Conservation (phyloP, 805 yeast species). For the Myxozyma udenii region DNA sequence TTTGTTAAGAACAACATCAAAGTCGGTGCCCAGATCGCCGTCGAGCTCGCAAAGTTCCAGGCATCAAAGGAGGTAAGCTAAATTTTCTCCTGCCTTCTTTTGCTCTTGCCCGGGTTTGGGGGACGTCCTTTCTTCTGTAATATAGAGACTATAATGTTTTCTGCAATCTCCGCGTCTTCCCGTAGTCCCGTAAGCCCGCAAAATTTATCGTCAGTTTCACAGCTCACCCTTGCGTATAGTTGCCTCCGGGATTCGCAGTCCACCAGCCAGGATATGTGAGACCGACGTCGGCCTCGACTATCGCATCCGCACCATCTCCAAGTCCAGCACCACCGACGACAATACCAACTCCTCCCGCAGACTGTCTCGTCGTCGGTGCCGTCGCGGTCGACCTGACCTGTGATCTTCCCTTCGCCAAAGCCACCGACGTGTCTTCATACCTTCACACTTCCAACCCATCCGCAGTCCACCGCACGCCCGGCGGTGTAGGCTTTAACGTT, state of each 20-base stretch:
- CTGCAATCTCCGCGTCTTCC: too few species aligned
- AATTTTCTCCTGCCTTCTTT: background rate
- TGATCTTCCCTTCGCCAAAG: conserved; percentile 16
- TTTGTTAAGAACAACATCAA: conserved; percentile 76
- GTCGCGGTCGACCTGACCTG: conserved; percentile 73
- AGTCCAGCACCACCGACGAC: conserved; percentile 3
- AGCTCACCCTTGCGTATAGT: too few species aligned
- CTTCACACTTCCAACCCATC: conserved; percentile 73
- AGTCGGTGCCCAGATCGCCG: conserved; percentile 66
- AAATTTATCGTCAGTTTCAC: too few species aligned
- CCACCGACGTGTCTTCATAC: conserved; percentile 32
- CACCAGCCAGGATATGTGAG: too few species aligned
- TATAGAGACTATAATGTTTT: too few species aligned
- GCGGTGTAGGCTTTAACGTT: conserved; percentile 84
- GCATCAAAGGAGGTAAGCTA: conserved; percentile 41
- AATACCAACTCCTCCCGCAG: conserved; percentile 2
- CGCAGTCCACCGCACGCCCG: conserved; percentile 52
- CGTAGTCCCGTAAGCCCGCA: too few species aligned
- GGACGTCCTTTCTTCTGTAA: too few species aligned
- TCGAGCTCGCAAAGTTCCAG: conserved; percentile 41
- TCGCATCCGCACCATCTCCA: background rate
- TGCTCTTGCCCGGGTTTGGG: background rate
- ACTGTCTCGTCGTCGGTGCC: conserved; percentile 57
- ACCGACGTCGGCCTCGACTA: too few species aligned
- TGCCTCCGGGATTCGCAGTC: too few species aligned